Conservation (phyloP, 768 basidiomycete genomes). For the Hygrocybe punicea region DNA sequence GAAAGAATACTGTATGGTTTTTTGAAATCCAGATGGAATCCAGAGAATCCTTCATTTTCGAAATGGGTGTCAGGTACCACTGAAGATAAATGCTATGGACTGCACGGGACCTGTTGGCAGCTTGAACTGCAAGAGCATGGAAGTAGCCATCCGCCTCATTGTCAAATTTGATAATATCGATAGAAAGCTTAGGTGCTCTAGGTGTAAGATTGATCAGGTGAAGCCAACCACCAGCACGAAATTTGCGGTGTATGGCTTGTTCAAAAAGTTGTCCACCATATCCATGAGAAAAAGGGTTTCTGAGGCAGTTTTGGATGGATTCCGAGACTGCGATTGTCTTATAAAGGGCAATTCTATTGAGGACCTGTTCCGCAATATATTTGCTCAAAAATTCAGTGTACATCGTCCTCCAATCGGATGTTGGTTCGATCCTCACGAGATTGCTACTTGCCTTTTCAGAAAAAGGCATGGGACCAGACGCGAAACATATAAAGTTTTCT, state of each 20-base stretch:
- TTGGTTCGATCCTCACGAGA: slow-evolving; percentile 8
- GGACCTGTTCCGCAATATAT: slow-evolving; percentile 2
- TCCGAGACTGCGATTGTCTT: neutral
- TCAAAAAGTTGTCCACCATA: slow-evolving; percentile 7
- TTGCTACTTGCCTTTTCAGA: neutral
- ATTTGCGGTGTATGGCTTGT: slow-evolving; percentile 7
- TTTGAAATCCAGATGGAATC: slow-evolving; percentile 10
- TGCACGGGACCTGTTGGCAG: neutral
- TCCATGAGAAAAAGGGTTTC: slow-evolving; percentile 1
- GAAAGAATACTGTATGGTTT: slow-evolving; percentile 11
- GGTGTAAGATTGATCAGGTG: neutral
- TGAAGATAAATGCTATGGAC: slow-evolving; percentile 4
- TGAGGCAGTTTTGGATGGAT: slow-evolving; percentile 1
- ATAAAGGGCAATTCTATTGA: neutral
- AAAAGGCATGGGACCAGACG: slow-evolving; percentile 5
- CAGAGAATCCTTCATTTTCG: slow-evolving; percentile 2
- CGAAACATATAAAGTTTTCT: slow-evolving; percentile 2
- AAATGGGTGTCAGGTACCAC: slow-evolving; percentile 8
- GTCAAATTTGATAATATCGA: neutral
- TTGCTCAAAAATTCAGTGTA: slow-evolving; percentile 8
- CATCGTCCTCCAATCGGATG: neutral
- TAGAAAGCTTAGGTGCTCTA: slow-evolving; percentile 4
- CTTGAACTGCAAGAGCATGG: slow-evolving; percentile 5
- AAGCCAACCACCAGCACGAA: slow-evolving; percentile 2
- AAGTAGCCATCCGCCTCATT: slow-evolving; percentile 3